A percentile compares a stretch with the other conserved stretches of the same genome.
phyloP scores from a whole-genome alignment of 1,284 basidiomycete species.

The Trichosporon coremiiforme region DNA sequence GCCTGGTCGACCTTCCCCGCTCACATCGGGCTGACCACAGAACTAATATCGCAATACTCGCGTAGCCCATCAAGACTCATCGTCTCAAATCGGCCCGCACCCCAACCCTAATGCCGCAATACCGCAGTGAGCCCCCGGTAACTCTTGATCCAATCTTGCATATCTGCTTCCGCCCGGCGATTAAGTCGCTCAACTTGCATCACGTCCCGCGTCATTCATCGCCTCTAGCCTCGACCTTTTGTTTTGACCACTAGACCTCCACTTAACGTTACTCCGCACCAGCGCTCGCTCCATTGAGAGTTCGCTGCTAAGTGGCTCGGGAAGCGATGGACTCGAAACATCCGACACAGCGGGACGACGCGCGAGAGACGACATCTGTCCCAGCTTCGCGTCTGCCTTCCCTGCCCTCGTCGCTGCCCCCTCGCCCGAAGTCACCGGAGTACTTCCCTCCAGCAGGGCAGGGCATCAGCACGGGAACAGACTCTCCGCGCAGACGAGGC shows the following conservation, averaged over 20 bases:
- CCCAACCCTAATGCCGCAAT: not conserved
- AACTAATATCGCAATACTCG: not conserved
- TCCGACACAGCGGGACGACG: constrained; percentile 1
- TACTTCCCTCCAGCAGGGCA: not conserved
- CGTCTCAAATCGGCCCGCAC: not conserved
- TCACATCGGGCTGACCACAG: not conserved
- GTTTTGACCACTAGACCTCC: not conserved
- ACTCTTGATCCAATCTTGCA: not conserved
- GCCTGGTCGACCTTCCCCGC: not conserved
- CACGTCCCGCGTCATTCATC: not conserved
- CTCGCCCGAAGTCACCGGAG: not conserved
- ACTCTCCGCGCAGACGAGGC: not conserved
- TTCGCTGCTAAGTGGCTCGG: not conserved
- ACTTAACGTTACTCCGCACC: not conserved
- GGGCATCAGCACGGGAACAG: not conserved
- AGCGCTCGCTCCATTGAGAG: not conserved
- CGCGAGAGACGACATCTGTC: not conserved
- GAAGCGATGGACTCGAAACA: not conserved
- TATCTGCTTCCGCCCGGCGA: constrained; percentile 1
- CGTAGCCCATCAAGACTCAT: too few relatives aligned
- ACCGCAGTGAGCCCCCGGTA: not conserved
- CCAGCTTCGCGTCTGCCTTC: not conserved
- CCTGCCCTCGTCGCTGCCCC: not conserved
- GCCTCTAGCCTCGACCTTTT: not conserved
- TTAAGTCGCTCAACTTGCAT: not conserved